Base-by-base conservation (phyloP, 1,284 basidiomycete species). In the Sphagnurus paluster region DNA sequence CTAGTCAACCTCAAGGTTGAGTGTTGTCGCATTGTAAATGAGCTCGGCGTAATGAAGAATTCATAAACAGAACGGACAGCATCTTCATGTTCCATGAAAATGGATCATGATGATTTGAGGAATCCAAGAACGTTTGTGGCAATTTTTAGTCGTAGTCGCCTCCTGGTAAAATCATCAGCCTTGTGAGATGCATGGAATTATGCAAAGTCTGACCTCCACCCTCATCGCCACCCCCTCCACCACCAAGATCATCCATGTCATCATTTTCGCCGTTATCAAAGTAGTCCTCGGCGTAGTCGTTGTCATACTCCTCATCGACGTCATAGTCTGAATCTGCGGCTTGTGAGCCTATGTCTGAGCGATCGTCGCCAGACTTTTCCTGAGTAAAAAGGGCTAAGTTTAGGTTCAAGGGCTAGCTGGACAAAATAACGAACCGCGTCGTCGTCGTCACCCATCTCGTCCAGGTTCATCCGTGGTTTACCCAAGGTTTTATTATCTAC, bases 231-330 rank as follows among this genome's bases (percentile, higher is more conserved):
- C 74, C 81, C n/a, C n/a, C n/a, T 1, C 80, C 85, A 10, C 76
- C 87, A 7, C 84, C 87, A 8, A 87, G 65, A 55, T 88, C 82
- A 56, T 90, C 88, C 43, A 77, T 64, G 57, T 90, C 86, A 44
- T 90, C 87, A 3, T 73, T 82, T 64, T 90, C 88, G 19, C 87
- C 87, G 49, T 89, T 90, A 61, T 91, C 88, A 62, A 91, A 91
- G 72, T 90, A 90, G 60, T 90, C 87, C 50, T 86, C 84, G 1
- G 84, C 88, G 52, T 91, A 91, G 54, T 91, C 87, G 52, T 90
- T 90, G 64, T 90, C 87, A 55, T 87, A 88, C 61, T 90, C 87
- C 59, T 90, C 87, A 30, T 90, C 87, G 26, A 87, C 86, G 52
- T 90, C 88, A 59, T 90, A 90, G 61, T 90, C 88, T 32, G 80